A percentile compares a stretch with the other conserved stretches of the same genome.
phyloP scores from a whole-genome alignment of 495 filamentous ascomycete species.

The Oidiodendron maius region DNA sequence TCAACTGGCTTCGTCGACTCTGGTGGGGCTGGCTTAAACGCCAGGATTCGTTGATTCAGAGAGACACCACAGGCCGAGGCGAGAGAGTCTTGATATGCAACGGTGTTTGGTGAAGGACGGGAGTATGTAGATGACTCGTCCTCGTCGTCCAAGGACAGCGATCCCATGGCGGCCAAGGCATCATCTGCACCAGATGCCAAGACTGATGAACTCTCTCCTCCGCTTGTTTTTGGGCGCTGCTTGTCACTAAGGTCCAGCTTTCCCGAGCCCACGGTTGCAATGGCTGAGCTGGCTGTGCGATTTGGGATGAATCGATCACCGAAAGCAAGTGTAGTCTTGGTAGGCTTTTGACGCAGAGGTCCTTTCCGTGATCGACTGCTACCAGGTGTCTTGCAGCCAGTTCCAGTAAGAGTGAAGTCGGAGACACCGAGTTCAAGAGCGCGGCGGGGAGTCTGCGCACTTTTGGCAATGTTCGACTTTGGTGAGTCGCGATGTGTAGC shows the following conservation, averaged over 20 bases:
- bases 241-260: constrained; percentile 66
- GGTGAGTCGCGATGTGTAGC: constrained; percentile 65
- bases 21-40: constrained; percentile 94
- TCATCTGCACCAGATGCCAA: constrained; percentile 71
- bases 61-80: constrained; percentile 89
- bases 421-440: constrained; percentile 87
- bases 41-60: constrained; percentile 91
- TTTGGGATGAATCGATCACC: constrained; percentile 98
- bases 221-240: constrained; percentile 63
- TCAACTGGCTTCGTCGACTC: constrained; percentile 98
- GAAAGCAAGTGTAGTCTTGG: constrained; percentile 78
- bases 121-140: constrained; percentile 52
- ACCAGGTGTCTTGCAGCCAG: constrained; percentile 62
- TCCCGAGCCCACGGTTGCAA: constrained; percentile 70
- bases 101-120: constrained; percentile 75
- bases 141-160: constrained; percentile 57
- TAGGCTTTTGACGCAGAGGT: constrained; percentile 55
- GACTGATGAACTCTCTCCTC: constrained; percentile 61
- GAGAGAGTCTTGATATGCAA: constrained; percentile 88
- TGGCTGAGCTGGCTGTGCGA: constrained; percentile 79
- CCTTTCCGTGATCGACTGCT: constrained; percentile 59
- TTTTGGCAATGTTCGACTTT: constrained; percentile 88
- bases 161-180: constrained; percentile 70
- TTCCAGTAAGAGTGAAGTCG: constrained; percentile 86
- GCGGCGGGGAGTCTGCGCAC: constrained; percentile 58